Conservation (phyloP, 2,329 filamentous ascomycete species). For the Phialophora chinensis region DNA sequence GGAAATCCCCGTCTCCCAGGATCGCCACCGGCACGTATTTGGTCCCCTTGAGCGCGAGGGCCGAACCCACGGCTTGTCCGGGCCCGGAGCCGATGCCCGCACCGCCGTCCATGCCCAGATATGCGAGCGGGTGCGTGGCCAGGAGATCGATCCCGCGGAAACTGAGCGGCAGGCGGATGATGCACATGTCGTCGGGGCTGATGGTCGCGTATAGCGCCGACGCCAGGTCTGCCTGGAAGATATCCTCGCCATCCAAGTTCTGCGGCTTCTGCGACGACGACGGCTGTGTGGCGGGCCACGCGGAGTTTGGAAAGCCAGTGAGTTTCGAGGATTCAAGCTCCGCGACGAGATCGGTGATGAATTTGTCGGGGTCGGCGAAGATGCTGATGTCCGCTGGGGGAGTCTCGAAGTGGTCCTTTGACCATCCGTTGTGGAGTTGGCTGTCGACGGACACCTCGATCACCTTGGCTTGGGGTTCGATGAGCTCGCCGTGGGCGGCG, state of each 20-base stretch:
- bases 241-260: conserved; percentile 12
- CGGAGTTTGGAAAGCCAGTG: conserved; percentile 4
- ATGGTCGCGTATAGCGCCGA: conserved; percentile 13
- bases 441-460: conserved; percentile 9
- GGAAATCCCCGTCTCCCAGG: conserved; percentile 12
- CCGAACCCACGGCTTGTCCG: conserved; percentile 13
- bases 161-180: conserved; percentile 13
- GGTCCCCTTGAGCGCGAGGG: conserved; percentile 11
- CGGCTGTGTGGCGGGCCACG: conserved; percentile 7
- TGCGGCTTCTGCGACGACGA: conserved; percentile 14
- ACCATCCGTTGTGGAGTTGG: conserved; percentile 18
- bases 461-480: conserved; percentile 6
- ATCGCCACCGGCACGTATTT: conserved; percentile 14
- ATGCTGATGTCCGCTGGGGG: conserved; percentile 13
- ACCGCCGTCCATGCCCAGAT: conserved; percentile 14
- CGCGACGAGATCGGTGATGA: conserved; percentile 14
- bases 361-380: conserved; percentile 15
- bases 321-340: conserved; percentile 12
- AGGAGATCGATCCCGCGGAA: conserved; percentile 16
- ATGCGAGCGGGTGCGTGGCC: conserved; percentile 11
- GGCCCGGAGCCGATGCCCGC: conserved; percentile 11
- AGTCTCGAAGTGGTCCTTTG: conserved; percentile 16
- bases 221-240: conserved; percentile 15
- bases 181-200: conserved; percentile 17
- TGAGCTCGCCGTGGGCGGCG: conserved; percentile 3